A percentile compares a stretch with the other conserved stretches of the same genome.
phyloP scores from a whole-genome alignment of 352 stramenopile species.

The Sclerospora graminicola region DNA sequence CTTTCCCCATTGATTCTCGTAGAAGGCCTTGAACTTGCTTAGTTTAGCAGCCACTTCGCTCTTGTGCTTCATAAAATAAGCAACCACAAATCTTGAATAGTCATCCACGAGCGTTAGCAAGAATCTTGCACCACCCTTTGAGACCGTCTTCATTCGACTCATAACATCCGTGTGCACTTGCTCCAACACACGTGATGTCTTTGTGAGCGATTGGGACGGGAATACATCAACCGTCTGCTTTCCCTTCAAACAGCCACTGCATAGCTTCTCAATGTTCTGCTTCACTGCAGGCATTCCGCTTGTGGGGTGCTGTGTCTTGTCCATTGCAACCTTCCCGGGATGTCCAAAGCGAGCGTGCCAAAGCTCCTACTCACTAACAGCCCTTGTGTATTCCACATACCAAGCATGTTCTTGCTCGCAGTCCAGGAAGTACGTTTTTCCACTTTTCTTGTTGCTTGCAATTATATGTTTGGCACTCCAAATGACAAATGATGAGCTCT shows the following conservation, averaged over 20 bases:
- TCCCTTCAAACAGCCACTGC: neutral
- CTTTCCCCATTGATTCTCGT: conserved; percentile 3
- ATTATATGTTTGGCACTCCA: too few species aligned
- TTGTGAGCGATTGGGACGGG: neutral
- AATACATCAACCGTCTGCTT: neutral
- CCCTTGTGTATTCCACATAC: neutral
- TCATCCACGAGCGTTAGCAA: neutral
- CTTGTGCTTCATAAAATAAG: neutral
- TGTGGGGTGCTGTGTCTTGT: neutral
- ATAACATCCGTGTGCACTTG: neutral
- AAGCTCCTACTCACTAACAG: neutral
- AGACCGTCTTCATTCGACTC: neutral
- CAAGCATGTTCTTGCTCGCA: too few species aligned
- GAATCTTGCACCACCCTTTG: neutral
- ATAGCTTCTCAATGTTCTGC: too few species aligned
- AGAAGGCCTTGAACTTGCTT: conserved; percentile 5
- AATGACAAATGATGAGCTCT: neutral
- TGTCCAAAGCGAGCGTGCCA: too few species aligned
- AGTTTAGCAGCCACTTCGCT: neutral
- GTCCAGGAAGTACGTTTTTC: too few species aligned
- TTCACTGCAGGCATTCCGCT: too few species aligned
- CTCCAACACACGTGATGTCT: neutral
- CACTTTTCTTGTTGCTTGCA: neutral
- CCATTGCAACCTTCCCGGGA: too few species aligned
- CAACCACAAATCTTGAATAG: neutral